phyloP scores from a whole-genome alignment of 176 grass and related monocot genomes.

The Oryza officinalis region DNA sequence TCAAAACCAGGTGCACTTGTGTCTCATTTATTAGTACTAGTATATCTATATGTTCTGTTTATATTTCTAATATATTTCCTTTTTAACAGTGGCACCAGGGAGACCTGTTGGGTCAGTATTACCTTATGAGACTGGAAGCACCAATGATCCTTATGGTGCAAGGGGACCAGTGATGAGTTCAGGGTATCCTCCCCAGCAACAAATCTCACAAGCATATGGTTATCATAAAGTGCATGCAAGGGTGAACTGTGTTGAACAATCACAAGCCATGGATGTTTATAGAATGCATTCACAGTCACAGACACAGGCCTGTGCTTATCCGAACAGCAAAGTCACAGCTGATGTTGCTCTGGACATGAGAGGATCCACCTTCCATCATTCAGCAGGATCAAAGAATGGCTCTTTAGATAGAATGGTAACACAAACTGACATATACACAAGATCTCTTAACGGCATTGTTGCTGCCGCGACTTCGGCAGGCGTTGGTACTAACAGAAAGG shows the following conservation, averaged over 20 bases:
- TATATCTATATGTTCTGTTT: background rate
- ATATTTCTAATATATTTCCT: constrained; percentile 29
- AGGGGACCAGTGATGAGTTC: constrained; percentile 45
- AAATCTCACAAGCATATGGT: constrained; percentile 48
- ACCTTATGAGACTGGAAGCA: constrained; percentile 43
- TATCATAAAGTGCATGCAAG: constrained; percentile 44
- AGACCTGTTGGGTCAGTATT: constrained; percentile 52
- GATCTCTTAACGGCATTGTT: constrained; percentile 65
- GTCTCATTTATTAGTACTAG: background rate
- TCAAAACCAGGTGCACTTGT: constrained; percentile 55
- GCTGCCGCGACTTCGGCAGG: constrained; percentile 56
- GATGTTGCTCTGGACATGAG: constrained; percentile 66
- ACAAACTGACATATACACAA: constrained; percentile 57
- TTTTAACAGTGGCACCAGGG: constrained; percentile 44
- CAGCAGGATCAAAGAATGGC: constrained; percentile 39
- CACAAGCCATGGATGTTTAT: constrained; percentile 48
- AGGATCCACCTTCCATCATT: constrained; percentile 53
- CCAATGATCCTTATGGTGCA: constrained; percentile 47
- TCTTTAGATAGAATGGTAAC: constrained; percentile 43
- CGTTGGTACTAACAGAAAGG: constrained; percentile 58
- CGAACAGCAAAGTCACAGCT: constrained; percentile 39
- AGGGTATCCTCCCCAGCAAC: constrained; percentile 56
- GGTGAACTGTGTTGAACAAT: constrained; percentile 37
- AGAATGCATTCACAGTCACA: constrained; percentile 40
- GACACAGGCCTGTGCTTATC: constrained; percentile 32